Evolutionary conservation across 805 yeast species (phyloP).

Genomic region (Dipodascopsis uninucleata): DNA sequence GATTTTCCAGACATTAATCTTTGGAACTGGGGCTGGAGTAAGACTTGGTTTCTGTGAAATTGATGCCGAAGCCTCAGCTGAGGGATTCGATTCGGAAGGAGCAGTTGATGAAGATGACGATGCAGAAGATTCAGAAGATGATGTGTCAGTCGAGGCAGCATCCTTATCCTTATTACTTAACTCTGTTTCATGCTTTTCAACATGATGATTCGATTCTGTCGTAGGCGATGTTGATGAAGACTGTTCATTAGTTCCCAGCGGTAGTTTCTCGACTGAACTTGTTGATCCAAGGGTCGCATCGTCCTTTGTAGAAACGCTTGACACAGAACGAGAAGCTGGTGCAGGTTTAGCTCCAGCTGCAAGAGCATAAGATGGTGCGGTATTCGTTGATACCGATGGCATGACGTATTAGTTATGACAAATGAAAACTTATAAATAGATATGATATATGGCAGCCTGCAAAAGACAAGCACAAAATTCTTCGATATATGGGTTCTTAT

Average conservation of each 20-base stretch:
- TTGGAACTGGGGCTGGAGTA: constrained; percentile 66
- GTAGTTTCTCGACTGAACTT: constrained; percentile 13
- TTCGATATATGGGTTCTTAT: too few species aligned
- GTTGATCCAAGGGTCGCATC: constrained; percentile 1
- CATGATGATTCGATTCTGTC: too few species aligned
- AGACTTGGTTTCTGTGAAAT: constrained; percentile 36
- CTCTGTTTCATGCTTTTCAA: too few species aligned
- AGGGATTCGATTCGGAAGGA: constrained; percentile 14
- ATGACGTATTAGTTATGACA: too few species aligned
- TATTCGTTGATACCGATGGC: constrained; percentile 17
- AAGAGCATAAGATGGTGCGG: constrained; percentile 25
- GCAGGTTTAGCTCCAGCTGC: constrained; percentile 31
- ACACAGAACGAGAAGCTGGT: constrained; percentile 29
- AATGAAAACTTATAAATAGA: too few species aligned
- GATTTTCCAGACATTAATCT: constrained; percentile 58
- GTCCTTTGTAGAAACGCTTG: constrained; percentile 17
- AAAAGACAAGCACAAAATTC: too few species aligned
- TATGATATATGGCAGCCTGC: too few species aligned
- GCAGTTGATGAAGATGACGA: constrained; percentile 23
- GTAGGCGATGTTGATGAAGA: constrained; percentile 12
- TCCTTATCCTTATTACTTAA: constrained; percentile 31
- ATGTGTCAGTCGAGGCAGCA: constrained; percentile 4
- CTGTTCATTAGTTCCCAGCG: constrained; percentile 1
- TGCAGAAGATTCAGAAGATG: constrained; percentile 4
- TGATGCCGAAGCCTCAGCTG: constrained; percentile 30